phyloP scores from a whole-genome alignment of 192 early-diverging fungal genomes.

The Physocladia obscura region DNA sequence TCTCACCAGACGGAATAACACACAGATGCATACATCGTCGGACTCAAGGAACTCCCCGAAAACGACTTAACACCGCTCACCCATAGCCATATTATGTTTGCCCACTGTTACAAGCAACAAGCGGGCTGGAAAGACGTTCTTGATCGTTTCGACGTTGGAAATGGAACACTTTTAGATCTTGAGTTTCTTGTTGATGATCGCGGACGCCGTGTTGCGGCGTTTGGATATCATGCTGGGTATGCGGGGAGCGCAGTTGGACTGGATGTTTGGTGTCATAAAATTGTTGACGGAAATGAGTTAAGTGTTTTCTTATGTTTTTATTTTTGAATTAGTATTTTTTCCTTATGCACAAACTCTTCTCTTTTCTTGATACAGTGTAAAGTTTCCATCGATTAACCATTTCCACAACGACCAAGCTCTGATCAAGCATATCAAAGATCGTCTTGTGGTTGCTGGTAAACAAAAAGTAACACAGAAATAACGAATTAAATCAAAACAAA shows the following conservation, averaged over 20 bases:
- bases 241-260: conserved; percentile 90
- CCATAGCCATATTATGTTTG: conserved; percentile 97
- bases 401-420: conserved; percentile 82
- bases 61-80: conserved; percentile 83
- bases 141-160: conserved; percentile 76
- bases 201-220: conserved; percentile 88
- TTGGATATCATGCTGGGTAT: conserved; percentile 96
- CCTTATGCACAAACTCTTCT: neutral
- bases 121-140: conserved; percentile 91
- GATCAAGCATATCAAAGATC: conserved; percentile 67
- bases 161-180: conserved; percentile 86
- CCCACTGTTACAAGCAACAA: conserved; percentile 97
- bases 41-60: conserved; percentile 95
- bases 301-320: neutral
- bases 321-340: neutral
- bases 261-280: conserved; percentile 75
- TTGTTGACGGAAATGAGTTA: conserved; percentile 26
- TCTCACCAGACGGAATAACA: neutral
- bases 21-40: conserved; percentile 90
- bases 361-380: neutral
- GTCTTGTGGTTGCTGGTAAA: conserved; percentile 60
- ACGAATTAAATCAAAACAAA: neutral
- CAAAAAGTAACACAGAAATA: neutral
- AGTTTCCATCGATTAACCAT: conserved; percentile 76
- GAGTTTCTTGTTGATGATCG: conserved; percentile 88